phyloP scores from a whole-genome alignment of 192 early-diverging fungal species.

The Coemansia biformis region DNA sequence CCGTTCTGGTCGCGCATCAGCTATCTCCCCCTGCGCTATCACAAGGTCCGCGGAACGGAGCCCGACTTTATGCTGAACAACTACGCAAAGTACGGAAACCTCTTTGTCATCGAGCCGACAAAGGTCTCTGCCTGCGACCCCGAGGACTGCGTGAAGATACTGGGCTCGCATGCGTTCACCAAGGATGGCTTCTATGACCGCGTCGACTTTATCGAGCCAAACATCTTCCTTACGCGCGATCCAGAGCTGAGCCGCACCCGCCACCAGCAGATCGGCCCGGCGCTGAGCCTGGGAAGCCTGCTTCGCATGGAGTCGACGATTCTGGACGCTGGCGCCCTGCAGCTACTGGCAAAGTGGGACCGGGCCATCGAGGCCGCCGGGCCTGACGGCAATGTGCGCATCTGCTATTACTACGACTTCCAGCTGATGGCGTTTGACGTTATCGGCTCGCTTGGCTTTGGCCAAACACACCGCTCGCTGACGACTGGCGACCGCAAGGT shows the following conservation, averaged over 20 bases:
- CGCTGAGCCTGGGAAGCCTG: conserved; percentile 13
- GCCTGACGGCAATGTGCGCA: not conserved
- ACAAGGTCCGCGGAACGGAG: conserved; percentile 25
- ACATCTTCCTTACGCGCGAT: conserved; percentile 36
- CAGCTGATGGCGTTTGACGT: conserved; percentile 37
- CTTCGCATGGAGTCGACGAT: conserved; percentile 31
- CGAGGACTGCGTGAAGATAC: conserved; percentile 17
- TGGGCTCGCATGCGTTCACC: conserved; percentile 32
- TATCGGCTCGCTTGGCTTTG: conserved; percentile 37
- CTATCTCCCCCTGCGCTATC: conserved; percentile 20
- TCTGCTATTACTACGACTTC: conserved; percentile 35
- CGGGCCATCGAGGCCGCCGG: conserved; percentile 2
- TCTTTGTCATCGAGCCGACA: conserved; percentile 30
- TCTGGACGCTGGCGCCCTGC: conserved; percentile 20
- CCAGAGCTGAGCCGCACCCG: conserved; percentile 31
- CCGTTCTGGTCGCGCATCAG: conserved; percentile 38
- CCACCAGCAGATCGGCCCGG: conserved; percentile 33
- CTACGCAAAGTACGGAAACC: conserved; percentile 31
- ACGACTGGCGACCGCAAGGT: conserved; percentile 25
- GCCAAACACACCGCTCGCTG: conserved; percentile 27
- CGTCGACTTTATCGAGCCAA: conserved; percentile 30
- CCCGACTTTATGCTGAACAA: conserved; percentile 30
- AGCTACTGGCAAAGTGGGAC: conserved; percentile 34
- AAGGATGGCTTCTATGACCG: conserved; percentile 31
- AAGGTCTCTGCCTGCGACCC: conserved; percentile 33